Evolutionary conservation across 805 yeast species (phyloP), one percentile per base, ranked within the genome.

Genomic region (Jamesozyma gamospora): DNA sequence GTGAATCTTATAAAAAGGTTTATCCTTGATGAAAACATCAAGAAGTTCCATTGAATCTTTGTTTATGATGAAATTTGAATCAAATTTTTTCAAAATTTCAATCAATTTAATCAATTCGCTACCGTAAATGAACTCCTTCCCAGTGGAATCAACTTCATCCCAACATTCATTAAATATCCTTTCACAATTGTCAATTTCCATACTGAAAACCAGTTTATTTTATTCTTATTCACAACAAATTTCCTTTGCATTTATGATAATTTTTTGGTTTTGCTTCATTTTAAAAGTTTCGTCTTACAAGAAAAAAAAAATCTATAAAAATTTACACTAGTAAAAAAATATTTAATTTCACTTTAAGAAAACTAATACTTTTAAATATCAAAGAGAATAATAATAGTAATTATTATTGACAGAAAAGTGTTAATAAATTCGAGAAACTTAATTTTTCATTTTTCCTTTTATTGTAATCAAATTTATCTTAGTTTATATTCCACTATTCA

Each of bases 1-100:
- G 37, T 55, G 51, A 1, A 65, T 49, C 35, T 59, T 58, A 32
- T 49, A 48, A 33, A 50, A 48, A n/a, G 52, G 51, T 21, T 62
- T 53, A 6, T 54, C 57, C 15, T 45, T 51, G 11, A 58, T 48
- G 42, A 56, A 64, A n/a, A 56, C 51, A 14, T 43, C 51, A 10
- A 62, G 37, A 9, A 56, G 51, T 15, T 44, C 43, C 28, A 32
- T 1, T 30, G 40, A 28, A 14, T 37, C 41, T 1, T 11, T 13
- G n/a, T n/a, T n/a, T n/a, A n/a, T n/a, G n/a, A n/a, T n/a, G n/a
- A n/a, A n/a, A n/a, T n/a, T n/a, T n/a, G n/a, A n/a, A 17, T 30
- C 33, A 13, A 36, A 16, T n/a, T 19, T 18, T 11, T 16, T 28
- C 11, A 21, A 34, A 30, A 25, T 28, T 34, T 41, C 36, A 9